A percentile compares a stretch with the other conserved stretches of the same genome.
Evolutionary conservation across 2,329 filamentous ascomycete genomes (phyloP).

Genomic region (Dactylella cylindrospora): DNA sequence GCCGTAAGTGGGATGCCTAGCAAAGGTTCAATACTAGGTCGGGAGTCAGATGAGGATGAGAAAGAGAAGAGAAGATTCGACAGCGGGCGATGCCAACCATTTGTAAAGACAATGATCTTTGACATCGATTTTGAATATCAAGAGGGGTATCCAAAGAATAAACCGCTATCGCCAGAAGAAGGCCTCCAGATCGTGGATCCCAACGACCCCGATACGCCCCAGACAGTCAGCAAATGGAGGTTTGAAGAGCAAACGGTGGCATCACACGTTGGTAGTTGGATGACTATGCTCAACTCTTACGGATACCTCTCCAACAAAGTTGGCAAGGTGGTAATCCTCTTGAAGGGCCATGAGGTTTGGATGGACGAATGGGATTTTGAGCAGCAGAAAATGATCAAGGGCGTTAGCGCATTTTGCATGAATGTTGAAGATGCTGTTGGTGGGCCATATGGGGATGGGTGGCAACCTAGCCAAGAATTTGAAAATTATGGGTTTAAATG

Average conservation of each 20-base stretch:
- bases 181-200: background rate
- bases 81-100: slow-evolving; percentile 16
- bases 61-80: background rate
- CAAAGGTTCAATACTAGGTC: no score
- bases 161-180: background rate
- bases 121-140: slow-evolving; percentile 12
- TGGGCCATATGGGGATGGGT: background rate
- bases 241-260: background rate
- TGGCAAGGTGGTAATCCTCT: slow-evolving; percentile 1
- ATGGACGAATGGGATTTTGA: background rate
- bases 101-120: slow-evolving; percentile 12
- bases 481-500: slow-evolving; percentile 3
- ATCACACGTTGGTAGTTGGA: background rate
- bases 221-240: background rate
- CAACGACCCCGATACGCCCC: no score
- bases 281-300: background rate
- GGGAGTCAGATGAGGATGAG: no score
- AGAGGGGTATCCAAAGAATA: background rate
- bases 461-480: background rate
- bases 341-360: background rate
- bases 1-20: slow-evolving; percentile 6
- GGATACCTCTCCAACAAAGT: slow-evolving; percentile 13
- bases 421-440: background rate
- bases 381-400: no score
- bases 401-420: no score